phyloP scores from a whole-genome alignment of 305 asterid species.

The Rubia occidens region DNA sequence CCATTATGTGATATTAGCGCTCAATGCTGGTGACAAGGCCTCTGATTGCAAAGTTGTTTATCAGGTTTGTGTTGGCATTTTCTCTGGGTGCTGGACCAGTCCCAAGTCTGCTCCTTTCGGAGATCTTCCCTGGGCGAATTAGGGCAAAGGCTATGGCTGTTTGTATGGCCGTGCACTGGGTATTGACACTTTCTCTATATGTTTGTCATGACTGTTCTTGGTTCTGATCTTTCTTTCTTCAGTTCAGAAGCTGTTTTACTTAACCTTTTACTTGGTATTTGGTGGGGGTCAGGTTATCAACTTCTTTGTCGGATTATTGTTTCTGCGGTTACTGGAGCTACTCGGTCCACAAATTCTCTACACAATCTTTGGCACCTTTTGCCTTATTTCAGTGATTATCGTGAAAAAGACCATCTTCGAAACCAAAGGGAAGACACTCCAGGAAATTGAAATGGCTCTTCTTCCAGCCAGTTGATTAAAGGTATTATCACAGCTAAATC shows the following conservation, averaged over 20 bases:
- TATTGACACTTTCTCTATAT: conserved; percentile 21
- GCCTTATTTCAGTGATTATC: conserved; percentile 42
- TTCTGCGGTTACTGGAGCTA: conserved; percentile 62
- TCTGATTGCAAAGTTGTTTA: conserved; percentile 13
- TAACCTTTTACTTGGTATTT: conserved; percentile 1
- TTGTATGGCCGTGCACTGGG: conserved; percentile 96
- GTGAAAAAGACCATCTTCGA: conserved; percentile 65
- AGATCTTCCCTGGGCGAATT: conserved; percentile 77
- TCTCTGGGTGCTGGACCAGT: conserved; percentile 91
- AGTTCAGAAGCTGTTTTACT: not conserved
- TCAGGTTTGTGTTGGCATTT: conserved; percentile 71
- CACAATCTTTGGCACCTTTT: conserved; percentile 45
- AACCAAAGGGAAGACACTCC: conserved; percentile 82
- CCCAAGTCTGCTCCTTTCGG: conserved; percentile 81
- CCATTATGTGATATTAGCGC: not conserved
- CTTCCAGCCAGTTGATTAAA: conserved; percentile 45
- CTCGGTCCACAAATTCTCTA: conserved; percentile 68
- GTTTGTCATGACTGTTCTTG: conserved; percentile 1
- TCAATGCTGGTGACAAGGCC: conserved; percentile 10
- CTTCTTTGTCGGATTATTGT: conserved; percentile 66
- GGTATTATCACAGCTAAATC: not conserved
- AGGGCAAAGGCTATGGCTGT: conserved; percentile 93
- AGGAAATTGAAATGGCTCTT: conserved; percentile 70
- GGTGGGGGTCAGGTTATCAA: conserved; percentile 47
- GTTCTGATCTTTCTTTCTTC: not conserved